Conservation (phyloP, 305 asterid species). For the Fraxinus latifolia region DNA sequence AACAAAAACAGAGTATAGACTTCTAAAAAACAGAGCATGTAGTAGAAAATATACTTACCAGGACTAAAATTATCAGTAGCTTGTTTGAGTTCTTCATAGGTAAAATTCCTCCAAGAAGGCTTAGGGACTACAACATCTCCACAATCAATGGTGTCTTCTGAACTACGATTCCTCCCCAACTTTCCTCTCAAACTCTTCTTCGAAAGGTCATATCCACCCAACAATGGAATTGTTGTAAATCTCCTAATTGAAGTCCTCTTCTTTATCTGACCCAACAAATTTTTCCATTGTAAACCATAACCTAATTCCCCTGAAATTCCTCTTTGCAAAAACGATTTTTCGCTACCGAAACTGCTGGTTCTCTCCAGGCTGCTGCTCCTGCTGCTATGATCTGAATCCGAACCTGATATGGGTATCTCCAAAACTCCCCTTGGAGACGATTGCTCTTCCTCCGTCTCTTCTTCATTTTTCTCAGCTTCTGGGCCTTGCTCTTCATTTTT, state of each 20-base stretch:
- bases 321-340: slow-evolving; percentile 22
- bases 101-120: slow-evolving; percentile 83
- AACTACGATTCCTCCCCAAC: slow-evolving; percentile 49
- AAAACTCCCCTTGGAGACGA: slow-evolving; percentile 68
- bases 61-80: slow-evolving; percentile 70
- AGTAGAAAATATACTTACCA: slow-evolving; percentile 34
- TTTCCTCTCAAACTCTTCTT: slow-evolving; percentile 43
- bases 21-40: background rate
- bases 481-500: slow-evolving; percentile 5
- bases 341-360: slow-evolving; percentile 36
- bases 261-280: slow-evolving; percentile 52
- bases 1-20: background rate
- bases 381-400: slow-evolving; percentile 47
- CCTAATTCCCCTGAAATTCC: slow-evolving; percentile 30
- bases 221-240: slow-evolving; percentile 45
- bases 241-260: slow-evolving; percentile 42
- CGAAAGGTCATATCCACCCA: slow-evolving; percentile 48
- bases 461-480: background rate
- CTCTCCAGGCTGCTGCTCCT: slow-evolving; percentile 38
- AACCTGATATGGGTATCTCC: slow-evolving; percentile 48
- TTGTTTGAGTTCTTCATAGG: slow-evolving; percentile 45
- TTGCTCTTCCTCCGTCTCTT: slow-evolving; percentile 35
- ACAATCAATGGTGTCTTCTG: slow-evolving; percentile 51
- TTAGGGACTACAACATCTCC: slow-evolving; percentile 54
- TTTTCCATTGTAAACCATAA: slow-evolving; percentile 63